Base-by-base conservation (phyloP, 441 rosid species). In the Adansonia gregorii region DNA sequence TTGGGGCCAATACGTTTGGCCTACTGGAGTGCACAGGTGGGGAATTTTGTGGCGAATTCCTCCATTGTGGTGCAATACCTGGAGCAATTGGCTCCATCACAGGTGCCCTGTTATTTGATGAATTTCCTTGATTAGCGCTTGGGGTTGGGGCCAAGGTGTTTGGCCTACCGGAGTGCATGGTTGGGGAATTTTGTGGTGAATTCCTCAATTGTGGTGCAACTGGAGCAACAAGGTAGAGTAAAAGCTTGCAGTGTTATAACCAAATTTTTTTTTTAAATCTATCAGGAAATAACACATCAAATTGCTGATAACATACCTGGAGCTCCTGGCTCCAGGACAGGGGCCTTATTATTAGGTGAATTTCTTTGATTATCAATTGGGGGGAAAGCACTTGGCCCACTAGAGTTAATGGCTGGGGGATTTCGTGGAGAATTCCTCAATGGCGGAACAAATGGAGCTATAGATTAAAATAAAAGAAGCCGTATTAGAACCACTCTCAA, bases 391-490 rank as follows among this genome's bases (percentile, higher is more conserved):
- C 72, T 65, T 75, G 87, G 85, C 15, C 82, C 76, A 68, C 74
- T 79, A 41, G 86, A 87, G 76, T 81, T 78, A 60, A 64, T 65
- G 67, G 71, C 45, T 43, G 94, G 86, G 77, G 91, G 77, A 59
- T 74, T 56, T 67, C 81, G 86, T 49, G 91, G 87, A 43, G 72
- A 79, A 79, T 86, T 78, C 61, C 56, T 68, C 2, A 67, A 64
- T 46, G 91, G 87, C 12, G 87, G 64, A 31, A 81, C 51, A 73
- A 78, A 86, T 66, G 91, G 82, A 76, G 81, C 85, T 55, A 49
- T 56, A 41, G 24, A 63, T 11, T 66, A 56, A 7, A 43, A 67
- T 11, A 58, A 12, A 76, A 46, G 12, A 24, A 52, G 52, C 20
- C 19, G 56, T 17, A 67, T 76, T 46, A 56, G 55, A 24, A 76